Percentiles rank a stretch among this genome's conserved stretches.
Evolutionary conservation across 2,329 filamentous ascomycete genomes (phyloP).

Genomic region (Colletotrichum neosansevieriae): DNA sequence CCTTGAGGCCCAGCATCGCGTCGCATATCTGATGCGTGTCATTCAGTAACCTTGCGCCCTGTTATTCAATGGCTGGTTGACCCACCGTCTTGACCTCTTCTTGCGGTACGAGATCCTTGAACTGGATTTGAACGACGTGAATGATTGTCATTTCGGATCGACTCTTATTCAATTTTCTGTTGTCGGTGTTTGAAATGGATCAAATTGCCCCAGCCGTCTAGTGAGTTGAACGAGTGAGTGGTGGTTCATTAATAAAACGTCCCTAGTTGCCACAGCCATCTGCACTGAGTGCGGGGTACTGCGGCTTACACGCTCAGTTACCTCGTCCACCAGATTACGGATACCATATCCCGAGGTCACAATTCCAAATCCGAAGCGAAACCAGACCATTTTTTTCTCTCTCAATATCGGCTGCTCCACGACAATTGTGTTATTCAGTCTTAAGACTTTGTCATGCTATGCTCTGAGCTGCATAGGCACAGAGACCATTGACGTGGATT

Average conservation of each 20-base stretch:
- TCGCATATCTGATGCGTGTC: conserved; percentile 46
- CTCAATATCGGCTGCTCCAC: too few relatives aligned
- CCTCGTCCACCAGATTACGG: too few relatives aligned
- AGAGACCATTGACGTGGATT: too few relatives aligned
- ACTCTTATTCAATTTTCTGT: background rate
- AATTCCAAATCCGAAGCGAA: too few relatives aligned
- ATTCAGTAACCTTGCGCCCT: background rate
- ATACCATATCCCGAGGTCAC: too few relatives aligned
- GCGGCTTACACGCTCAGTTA: too few relatives aligned
- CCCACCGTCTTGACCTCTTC: conserved; percentile 68
- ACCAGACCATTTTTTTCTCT: too few relatives aligned
- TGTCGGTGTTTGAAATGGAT: too few relatives aligned
- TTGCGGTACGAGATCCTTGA: conserved; percentile 64
- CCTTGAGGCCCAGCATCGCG: conserved; percentile 61
- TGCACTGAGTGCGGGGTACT: conserved; percentile 9
- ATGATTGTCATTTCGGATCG: conserved; percentile 66
- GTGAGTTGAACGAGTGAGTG: background rate
- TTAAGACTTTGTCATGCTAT: too few relatives aligned
- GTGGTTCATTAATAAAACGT: background rate
- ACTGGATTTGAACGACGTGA: conserved; percentile 78
- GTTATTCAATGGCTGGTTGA: conserved; percentile 16
- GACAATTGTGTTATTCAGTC: too few relatives aligned
- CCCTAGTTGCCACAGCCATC: conserved; percentile 3
- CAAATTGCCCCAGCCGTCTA: background rate
- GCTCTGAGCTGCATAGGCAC: too few relatives aligned